Percentiles rank a stretch among this genome's conserved stretches.
phyloP scores from a whole-genome alignment of 768 basidiomycete genomes.

The Psilocybe tampanensis region DNA sequence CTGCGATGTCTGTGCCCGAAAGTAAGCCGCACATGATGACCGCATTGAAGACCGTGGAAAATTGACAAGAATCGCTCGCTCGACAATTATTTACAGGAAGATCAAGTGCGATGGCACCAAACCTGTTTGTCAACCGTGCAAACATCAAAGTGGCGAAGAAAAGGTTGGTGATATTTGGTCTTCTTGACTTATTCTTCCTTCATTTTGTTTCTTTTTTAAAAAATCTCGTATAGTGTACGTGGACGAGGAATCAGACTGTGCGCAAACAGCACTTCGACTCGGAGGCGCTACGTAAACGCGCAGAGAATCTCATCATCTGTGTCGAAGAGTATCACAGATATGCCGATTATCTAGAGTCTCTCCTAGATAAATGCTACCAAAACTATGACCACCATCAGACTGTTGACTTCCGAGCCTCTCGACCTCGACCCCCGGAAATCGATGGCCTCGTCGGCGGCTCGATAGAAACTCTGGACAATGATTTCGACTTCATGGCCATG shows the following conservation, averaged over 20 bases:
- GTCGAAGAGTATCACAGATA: conserved; percentile 42
- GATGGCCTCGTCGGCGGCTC: conserved; percentile 17
- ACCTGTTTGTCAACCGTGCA: conserved; percentile 47
- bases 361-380: conserved; percentile 41
- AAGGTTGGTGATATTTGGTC: conserved; percentile 33
- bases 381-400: conserved; percentile 30
- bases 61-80: no score
- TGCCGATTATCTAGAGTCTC: conserved; percentile 41
- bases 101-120: conserved; percentile 48
- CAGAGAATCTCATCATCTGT: conserved; percentile 38
- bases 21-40: conserved; percentile 29
- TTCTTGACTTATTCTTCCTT: neutral
- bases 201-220: neutral
- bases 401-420: conserved; percentile 22
- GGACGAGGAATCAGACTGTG: conserved; percentile 42
- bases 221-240: conserved; percentile 45
- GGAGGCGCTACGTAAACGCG: conserved; percentile 44
- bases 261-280: conserved; percentile 47
- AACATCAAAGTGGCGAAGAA: conserved; percentile 34
- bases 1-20: conserved; percentile 31
- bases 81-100: conserved; percentile 33
- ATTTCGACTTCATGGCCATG: conserved; percentile 15
- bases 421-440: conserved; percentile 22
- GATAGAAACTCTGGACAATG: conserved; percentile 17
- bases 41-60: conserved; percentile 8